Percentiles rank a stretch among this genome's conserved stretches.
Conservation (phyloP, 331 rosid species). For the Quercus lobata region DNA sequence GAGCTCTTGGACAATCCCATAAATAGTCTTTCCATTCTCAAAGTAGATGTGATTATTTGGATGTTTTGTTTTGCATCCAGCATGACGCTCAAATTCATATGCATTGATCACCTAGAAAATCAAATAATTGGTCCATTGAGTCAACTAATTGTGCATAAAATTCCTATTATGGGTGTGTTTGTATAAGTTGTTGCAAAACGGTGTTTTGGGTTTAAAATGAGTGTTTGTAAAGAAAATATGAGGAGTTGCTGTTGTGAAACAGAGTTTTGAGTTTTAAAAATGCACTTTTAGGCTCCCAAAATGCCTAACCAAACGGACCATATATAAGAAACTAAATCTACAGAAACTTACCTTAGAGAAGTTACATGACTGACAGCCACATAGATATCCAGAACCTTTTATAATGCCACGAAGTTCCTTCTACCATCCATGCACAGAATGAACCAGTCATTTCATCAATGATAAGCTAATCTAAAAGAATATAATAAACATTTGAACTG, state of each 20-base stretch:
- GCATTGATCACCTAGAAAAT: conserved; percentile 59
- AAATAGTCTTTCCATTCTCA: conserved; percentile 78
- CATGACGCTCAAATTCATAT: conserved; percentile 80
- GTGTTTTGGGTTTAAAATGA: too few species aligned
- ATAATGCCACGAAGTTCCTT: conserved; percentile 74
- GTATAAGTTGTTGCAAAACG: too few species aligned
- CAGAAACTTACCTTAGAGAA: conserved; percentile 57
- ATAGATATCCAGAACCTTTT: conserved; percentile 68
- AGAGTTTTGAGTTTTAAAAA: too few species aligned
- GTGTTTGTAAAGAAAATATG: too few species aligned
- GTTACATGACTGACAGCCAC: conserved; percentile 59
- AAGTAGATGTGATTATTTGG: conserved; percentile 81
- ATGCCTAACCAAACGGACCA: too few species aligned
- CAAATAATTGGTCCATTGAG: background rate
- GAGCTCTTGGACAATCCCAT: conserved; percentile 78
- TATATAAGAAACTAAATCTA: background rate
- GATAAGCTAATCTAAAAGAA: conserved; percentile 34
- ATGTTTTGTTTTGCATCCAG: conserved; percentile 78
- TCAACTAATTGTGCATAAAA: background rate
- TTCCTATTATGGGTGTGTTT: too few species aligned
- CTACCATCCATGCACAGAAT: conserved; percentile 50
- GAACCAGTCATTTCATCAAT: conserved; percentile 41
- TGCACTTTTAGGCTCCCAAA: too few species aligned
- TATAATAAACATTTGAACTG: conserved; percentile 29
- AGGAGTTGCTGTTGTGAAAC: too few species aligned